Conservation (phyloP, 371 early-diverging fungal species). For the Dichotomocladium elegans region DNA sequence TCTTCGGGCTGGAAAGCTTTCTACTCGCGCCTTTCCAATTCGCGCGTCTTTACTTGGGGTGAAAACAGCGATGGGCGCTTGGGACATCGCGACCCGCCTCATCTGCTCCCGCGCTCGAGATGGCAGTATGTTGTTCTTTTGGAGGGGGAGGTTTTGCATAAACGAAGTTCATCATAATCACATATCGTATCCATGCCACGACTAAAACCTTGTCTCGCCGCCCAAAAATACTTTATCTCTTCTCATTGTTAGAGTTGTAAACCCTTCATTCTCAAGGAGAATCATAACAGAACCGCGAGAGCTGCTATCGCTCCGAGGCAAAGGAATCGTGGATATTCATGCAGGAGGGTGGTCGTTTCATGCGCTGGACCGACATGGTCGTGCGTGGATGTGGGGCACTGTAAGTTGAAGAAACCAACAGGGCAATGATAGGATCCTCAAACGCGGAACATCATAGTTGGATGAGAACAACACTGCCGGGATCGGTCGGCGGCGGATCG, state of each 20-base stretch:
- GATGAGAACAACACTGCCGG: too few relatives aligned
- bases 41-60: conserved; percentile 42
- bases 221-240: background rate
- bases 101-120: too few relatives aligned
- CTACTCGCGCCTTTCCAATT: conserved; percentile 24
- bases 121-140: too few relatives aligned
- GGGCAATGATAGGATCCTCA: too few relatives aligned
- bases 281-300: conserved; percentile 19
- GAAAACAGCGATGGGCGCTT: conserved; percentile 30
- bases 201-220: background rate
- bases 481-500: background rate
- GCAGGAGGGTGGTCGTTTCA: conserved; percentile 46
- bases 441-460: too few relatives aligned
- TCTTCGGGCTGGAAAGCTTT: conserved; percentile 37
- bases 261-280: background rate
- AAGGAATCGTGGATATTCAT: conserved; percentile 30
- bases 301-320: conserved; percentile 18
- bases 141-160: too few relatives aligned
- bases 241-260: too few relatives aligned
- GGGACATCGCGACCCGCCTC: conserved; percentile 10
- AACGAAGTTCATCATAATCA: too few relatives aligned
- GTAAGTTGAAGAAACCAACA: conserved; percentile 21
- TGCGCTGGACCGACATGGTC: conserved; percentile 32
- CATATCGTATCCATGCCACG: too few relatives aligned
- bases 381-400: conserved; percentile 41